Percentiles rank a stretch among this genome's conserved stretches.
These are phyloP conservation scores for Schwanniomyces occidentalis DNA, from an alignment of 805 yeast genomes.

Conservation along the genomic window DNA sequence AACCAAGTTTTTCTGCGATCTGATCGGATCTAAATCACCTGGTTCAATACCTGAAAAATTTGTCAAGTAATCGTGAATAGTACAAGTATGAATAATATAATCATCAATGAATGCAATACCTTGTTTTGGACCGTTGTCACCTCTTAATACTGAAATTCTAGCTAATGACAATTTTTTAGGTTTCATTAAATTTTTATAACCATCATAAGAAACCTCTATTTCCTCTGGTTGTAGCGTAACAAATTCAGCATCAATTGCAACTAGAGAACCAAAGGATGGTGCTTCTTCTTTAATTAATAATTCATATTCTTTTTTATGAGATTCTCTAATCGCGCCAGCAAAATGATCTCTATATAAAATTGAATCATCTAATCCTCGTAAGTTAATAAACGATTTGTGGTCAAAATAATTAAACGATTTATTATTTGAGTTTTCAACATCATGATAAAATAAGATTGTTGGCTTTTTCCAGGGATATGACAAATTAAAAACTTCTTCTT, in stretches of 20 bases:
- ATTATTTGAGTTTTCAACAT: conserved; percentile 33
- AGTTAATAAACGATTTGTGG: conserved; percentile 15
- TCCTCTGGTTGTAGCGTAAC: conserved; percentile 79
- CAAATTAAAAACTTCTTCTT: conserved; percentile 75
- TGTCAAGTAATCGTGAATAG: conserved; percentile 83
- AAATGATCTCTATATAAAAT: conserved; percentile 76
- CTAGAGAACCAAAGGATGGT: conserved; percentile 70
- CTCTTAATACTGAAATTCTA: conserved; percentile 81
- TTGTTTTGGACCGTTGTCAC: conserved; percentile 60
- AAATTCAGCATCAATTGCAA: conserved; percentile 97
- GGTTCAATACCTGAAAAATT: conserved; percentile 91
- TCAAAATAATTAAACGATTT: conserved; percentile 38
- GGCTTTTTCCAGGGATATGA: conserved; percentile 83
- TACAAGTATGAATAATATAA: conserved; percentile 72
- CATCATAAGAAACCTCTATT: conserved; percentile 73
- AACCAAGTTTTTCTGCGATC: conserved; percentile 69
- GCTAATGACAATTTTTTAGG: conserved; percentile 83
- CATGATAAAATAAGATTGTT: conserved; percentile 65
- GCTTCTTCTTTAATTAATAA: conserved; percentile 68
- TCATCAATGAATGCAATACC: conserved; percentile 91
- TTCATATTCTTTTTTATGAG: conserved; percentile 60
- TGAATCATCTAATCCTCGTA: conserved; percentile 49
- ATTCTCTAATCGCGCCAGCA: conserved; percentile 64
- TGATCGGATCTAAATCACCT: conserved; percentile 78
- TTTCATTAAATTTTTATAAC: conserved; percentile 63